Percentiles rank a stretch among this genome's conserved stretches.
These are phyloP conservation scores for Arabidopsis arenosa DNA, from an alignment of 345 rosid genomes.

Conservation along the genomic window DNA sequence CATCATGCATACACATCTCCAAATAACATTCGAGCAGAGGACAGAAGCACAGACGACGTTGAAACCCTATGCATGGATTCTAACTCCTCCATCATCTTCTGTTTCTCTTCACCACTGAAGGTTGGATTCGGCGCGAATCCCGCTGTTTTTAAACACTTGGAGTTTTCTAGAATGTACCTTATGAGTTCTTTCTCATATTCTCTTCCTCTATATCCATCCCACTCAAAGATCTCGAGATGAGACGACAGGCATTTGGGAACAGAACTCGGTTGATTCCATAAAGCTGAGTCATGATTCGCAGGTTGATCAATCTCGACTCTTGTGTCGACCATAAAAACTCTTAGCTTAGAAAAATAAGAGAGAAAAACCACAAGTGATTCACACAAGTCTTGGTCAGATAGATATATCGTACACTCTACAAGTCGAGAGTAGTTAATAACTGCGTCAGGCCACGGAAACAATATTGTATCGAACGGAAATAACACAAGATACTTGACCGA, in stretches of 20 bases:
- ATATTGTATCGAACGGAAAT: too few relatives aligned
- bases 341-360: conserved; percentile 5
- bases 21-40: not conserved
- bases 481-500: not conserved
- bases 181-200: conserved; percentile 5
- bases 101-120: not conserved
- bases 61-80: not conserved
- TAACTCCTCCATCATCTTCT: not conserved
- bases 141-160: not conserved
- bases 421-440: not conserved
- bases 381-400: not conserved
- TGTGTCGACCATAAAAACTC: not conserved
- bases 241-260: not conserved
- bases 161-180: not conserved
- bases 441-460: not conserved
- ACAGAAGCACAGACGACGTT: conserved; percentile 1
- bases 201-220: conserved; percentile 10
- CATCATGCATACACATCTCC: not conserved
- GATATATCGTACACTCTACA: not conserved
- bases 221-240: not conserved
- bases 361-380: conserved; percentile 14
- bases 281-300: not conserved
- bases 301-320: too few relatives aligned
- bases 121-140: not conserved
- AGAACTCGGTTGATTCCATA: conserved; percentile 9